Evolutionary conservation across 768 basidiomycete genomes (phyloP), one percentile per base, ranked within the genome.

Genomic region (Pleurotus cornucopiae): DNA sequence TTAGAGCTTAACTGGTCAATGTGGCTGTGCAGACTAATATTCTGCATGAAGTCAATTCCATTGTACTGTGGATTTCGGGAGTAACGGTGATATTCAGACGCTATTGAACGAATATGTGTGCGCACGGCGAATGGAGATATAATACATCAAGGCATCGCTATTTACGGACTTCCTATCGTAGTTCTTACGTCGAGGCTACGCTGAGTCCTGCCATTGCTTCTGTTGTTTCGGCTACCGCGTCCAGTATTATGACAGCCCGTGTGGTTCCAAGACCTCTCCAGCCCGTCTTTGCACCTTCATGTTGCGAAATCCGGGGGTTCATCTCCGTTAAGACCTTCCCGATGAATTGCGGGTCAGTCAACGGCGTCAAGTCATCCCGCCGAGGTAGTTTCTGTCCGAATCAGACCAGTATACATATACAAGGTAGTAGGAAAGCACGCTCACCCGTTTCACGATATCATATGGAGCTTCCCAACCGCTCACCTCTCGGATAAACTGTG

Each of bases 381-480:
- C 73, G 80, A 0, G 88, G 89, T 0, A 91, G 75, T 64, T 76
- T 77, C 89, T 92, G 46, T 34, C 30, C 14, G 40, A 12, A 47
- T 16, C 14, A n/a, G 18, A 6, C 21, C 20, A 57, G 53, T 58
- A 18, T 58, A 47, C 18, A 49, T 30, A 47, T 11, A 12, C 11
- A 34, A 34, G 30, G 11, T 2, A 11, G 2, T 34, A 11, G 30
- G 7, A 34, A 12, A 34, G 30, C 30, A 34, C 30, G 7, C 84
- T 21, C 71, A 94, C 93, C 63, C 76, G 73, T 71, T 87, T 91
- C 54, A 99, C 83, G 9, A 78, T 78, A 40, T 88, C 85, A 64
- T 97, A 98, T 0, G 87, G 80, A 16, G 90, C 92, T 71, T 98
- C 94, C 88, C 94, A 92, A 3, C 96, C 97, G 55, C 83, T 85